phyloP scores from a whole-genome alignment of 2,329 filamentous ascomycete genomes.

The Phialophora chinensis region DNA sequence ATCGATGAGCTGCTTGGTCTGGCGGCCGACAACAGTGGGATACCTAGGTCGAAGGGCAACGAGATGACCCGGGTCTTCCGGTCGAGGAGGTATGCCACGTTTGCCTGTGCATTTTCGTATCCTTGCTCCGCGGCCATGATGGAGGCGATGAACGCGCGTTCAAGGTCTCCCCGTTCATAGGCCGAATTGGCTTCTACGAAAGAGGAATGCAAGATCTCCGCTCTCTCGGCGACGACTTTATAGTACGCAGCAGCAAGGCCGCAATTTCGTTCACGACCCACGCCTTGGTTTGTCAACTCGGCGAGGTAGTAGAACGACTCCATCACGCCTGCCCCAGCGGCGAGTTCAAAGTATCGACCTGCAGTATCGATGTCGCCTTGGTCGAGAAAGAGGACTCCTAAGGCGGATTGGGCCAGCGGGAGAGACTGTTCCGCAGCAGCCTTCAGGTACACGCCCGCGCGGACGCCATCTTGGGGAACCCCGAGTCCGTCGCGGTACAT shows the following conservation, averaged over 20 bases:
- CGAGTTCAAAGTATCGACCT: constrained; percentile 85
- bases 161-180: constrained; percentile 77
- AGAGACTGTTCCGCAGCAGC: constrained; percentile 82
- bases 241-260: constrained; percentile 80
- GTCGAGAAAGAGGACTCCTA: constrained; percentile 84
- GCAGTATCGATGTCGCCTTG: constrained; percentile 83
- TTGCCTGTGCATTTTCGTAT: constrained; percentile 86
- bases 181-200: constrained; percentile 84
- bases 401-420: constrained; percentile 77
- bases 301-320: constrained; percentile 92
- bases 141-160: constrained; percentile 79
- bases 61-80: constrained; percentile 68
- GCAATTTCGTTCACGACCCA: constrained; percentile 81
- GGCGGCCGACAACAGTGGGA: constrained; percentile 57
- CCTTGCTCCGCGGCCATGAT: constrained; percentile 91
- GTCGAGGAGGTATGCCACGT: constrained; percentile 86
- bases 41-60: constrained; percentile 52
- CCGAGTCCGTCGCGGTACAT: constrained; percentile 83
- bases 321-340: constrained; percentile 79
- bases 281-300: constrained; percentile 80
- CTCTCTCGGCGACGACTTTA: constrained; percentile 76
- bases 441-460: constrained; percentile 77
- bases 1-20: constrained; percentile 45
- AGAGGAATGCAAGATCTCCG: constrained; percentile 74
- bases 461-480: constrained; percentile 70